phyloP scores from a whole-genome alignment of 2,329 filamentous ascomycete species.

The Aureobasidium sp. region DNA sequence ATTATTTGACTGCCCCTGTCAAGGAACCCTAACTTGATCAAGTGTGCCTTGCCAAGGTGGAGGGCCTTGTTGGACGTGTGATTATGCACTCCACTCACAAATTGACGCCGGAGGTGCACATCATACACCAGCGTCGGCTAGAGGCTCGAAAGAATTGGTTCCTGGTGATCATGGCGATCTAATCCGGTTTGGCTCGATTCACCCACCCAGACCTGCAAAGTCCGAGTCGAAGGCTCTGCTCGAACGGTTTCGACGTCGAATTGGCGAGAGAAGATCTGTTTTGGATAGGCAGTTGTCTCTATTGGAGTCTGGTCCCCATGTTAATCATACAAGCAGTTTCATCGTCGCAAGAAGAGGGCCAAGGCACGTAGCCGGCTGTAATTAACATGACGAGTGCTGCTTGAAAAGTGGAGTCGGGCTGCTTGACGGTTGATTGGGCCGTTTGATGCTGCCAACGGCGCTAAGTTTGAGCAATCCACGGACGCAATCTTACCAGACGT shows the following conservation, averaged over 20 bases:
- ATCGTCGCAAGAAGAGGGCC: neutral
- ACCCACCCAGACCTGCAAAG: neutral
- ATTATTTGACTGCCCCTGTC: constrained; percentile 14
- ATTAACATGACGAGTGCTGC: constrained; percentile 13
- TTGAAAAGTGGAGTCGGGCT: constrained; percentile 3
- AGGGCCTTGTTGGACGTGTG: constrained; percentile 2
- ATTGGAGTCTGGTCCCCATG: constrained; percentile 16
- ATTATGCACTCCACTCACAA: constrained; percentile 7
- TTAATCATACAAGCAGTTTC: constrained; percentile 10
- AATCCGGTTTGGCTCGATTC: constrained; percentile 9
- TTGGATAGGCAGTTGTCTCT: constrained; percentile 10
- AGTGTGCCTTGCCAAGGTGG: neutral
- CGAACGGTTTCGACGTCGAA: neutral
- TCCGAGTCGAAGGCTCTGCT: neutral
- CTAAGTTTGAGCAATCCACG: constrained; percentile 13
- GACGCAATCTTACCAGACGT: too few species aligned
- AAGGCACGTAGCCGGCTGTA: constrained; percentile 2
- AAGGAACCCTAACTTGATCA: neutral
- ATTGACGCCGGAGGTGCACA: constrained; percentile 8
- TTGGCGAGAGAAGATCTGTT: neutral
- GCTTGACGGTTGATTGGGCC: constrained; percentile 10
- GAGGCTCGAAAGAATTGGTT: constrained; percentile 1
- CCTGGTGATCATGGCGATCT: constrained; percentile 13
- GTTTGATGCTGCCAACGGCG: constrained; percentile 1
- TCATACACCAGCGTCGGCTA: constrained; percentile 8